Percentiles rank a stretch among this genome's conserved stretches.
Conservation (phyloP, 306 rosid genomes). For the Cucumis sativus region DNA sequence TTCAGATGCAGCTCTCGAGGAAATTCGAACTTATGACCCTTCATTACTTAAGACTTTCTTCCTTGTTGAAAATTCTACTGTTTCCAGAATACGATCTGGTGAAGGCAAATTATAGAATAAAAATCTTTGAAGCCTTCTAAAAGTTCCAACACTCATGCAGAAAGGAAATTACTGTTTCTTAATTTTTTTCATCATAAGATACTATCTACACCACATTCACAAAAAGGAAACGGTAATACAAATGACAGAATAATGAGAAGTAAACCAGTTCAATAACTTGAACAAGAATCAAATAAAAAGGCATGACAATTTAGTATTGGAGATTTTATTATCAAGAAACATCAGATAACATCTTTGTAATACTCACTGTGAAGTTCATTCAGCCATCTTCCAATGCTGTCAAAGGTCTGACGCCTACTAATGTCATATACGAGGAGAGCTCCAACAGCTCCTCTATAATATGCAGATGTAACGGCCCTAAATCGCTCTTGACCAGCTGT, state of each 20-base stretch:
- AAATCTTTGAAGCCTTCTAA: background rate
- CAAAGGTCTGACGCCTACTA: slow-evolving; percentile 77
- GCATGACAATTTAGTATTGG: background rate
- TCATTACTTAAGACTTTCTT: background rate
- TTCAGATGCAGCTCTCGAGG: background rate
- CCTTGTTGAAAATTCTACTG: background rate
- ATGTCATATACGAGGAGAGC: slow-evolving; percentile 81
- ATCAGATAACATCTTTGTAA: background rate
- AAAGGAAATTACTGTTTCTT: background rate
- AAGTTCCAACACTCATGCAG: background rate
- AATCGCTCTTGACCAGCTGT: slow-evolving; percentile 92
- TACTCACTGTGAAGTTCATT: slow-evolving; percentile 79
- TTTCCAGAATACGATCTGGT: background rate
- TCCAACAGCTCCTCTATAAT: slow-evolving; percentile 86
- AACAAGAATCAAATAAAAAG: background rate
- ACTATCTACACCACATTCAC: background rate
- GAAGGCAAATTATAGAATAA: background rate
- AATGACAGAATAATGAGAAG: background rate
- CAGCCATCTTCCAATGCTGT: slow-evolving; percentile 81
- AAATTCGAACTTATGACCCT: background rate
- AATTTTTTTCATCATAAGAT: background rate
- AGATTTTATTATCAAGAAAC: background rate
- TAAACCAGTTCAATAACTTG: background rate
- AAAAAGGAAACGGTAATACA: background rate
- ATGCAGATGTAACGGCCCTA: slow-evolving; percentile 90